phyloP scores from a whole-genome alignment of 208 protist genomes.

The Leishmania tarentolae region DNA sequence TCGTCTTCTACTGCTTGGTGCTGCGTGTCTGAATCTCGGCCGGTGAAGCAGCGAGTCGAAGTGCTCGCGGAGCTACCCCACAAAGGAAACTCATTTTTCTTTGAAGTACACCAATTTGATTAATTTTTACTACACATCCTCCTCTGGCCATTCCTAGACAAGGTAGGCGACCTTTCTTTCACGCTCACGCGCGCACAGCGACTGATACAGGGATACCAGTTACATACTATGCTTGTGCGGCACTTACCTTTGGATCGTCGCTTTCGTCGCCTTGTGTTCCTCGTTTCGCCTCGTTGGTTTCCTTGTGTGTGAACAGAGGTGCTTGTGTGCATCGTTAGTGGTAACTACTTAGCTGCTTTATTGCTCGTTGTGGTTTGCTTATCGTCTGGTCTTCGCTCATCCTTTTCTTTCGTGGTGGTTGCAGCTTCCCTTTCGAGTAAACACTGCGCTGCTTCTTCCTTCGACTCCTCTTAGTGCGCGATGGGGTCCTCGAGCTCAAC shows the following conservation, averaged over 20 bases:
- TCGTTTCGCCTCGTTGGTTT: neutral
- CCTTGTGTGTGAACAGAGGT: neutral
- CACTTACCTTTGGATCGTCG: neutral
- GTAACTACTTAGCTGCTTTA: neutral
- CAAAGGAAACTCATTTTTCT: neutral
- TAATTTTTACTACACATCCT: neutral
- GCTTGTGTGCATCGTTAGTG: neutral
- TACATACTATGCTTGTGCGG: neutral
- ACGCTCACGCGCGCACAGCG: neutral
- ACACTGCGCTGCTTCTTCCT: neutral
- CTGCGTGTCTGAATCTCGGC: neutral
- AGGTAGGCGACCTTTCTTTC: neutral
- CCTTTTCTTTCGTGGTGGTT: neutral
- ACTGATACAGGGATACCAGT: neutral
- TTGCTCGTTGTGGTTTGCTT: neutral
- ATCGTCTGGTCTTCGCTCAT: neutral
- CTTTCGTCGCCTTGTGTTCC: neutral
- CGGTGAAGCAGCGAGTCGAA: neutral
- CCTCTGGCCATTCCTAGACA: no score
- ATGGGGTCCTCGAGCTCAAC: slow-evolving; percentile 80
- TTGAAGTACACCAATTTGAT: neutral
- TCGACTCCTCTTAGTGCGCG: neutral
- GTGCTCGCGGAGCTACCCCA: neutral
- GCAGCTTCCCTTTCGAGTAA: neutral
- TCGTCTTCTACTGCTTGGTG: neutral